Base-by-base conservation (phyloP, 2,329 filamentous ascomycete genomes). In the Cladosporium sp. region DNA sequence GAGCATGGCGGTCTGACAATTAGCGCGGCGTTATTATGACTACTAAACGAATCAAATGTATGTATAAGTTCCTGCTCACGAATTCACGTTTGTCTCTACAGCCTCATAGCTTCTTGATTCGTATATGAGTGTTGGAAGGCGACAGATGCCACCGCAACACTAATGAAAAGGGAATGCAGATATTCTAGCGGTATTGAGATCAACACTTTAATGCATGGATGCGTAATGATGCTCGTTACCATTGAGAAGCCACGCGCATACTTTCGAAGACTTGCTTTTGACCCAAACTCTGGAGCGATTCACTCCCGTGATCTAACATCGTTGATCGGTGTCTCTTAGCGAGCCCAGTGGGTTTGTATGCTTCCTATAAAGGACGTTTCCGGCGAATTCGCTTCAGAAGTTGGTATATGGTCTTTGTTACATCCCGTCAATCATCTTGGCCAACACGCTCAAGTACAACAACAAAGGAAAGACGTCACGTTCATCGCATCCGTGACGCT, bases 1-100 rank as follows among this genome's bases (percentile, higher is more conserved):
- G 26, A 44, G 26, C 26, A 56, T 53, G 61, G 23, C 50, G 21
- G 31, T 16, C 14, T 63, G 61, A 63, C 21, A n/a, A 56, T 63
- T 63, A 63, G 61, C 61, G 61, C 50, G 61, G 61, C 61, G 61
- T 56, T 63, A 61, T 49, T 33, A 31, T 46, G 57, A 61, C 23
- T 16, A 28, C 31, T 26, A 44, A 44, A 49, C 37, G 26, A 40
- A 61, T 33, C 26, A n/a, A 33, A 61, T 50, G 58, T 61, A 61
- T 31, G 58, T 49, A 61, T 46, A 40, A 21, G 8, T 46, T 46
- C n/a, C 21, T 3, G 21, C 40, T 46, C 40, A n/a, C n/a, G 11
- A 11, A 7, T 46, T 16, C 18, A 10, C n/a, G 14, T 46, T n/a
- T 46, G 40, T 21, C n/a, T 21, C n/a, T 46, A 21, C 40, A 12